These are phyloP conservation scores for Ceratocystis colombiana DNA, from an alignment of 2,329 filamentous ascomycete species.

Conservation along the genomic window DNA sequence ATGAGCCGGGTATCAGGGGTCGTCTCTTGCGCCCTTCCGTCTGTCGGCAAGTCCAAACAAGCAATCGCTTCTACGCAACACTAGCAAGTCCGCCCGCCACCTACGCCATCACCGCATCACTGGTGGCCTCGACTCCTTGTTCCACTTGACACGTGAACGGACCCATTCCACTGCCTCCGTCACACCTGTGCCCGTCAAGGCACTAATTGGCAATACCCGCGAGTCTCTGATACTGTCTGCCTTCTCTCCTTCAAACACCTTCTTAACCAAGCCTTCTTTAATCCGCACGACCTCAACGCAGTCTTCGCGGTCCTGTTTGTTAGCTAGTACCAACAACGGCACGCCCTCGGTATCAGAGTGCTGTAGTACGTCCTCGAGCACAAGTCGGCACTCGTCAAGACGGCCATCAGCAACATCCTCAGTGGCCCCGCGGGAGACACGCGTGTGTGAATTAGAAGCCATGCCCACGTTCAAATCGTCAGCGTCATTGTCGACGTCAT, in stretches of 20 bases:
- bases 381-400: conserved; percentile 77
- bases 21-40: background rate
- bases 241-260: conserved; percentile 91
- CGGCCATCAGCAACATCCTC: conserved; percentile 43
- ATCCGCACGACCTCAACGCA: conserved; percentile 95
- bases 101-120: conserved; percentile 63
- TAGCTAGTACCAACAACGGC: conserved; percentile 82
- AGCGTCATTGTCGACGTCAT: background rate
- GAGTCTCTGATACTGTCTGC: conserved; percentile 78
- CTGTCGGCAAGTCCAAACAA: conserved; percentile 3
- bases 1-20: background rate
- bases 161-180: conserved; percentile 97
- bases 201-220: conserved; percentile 80
- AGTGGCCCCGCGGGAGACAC: conserved; percentile 22
- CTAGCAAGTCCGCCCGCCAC: conserved; percentile 7
- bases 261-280: conserved; percentile 91
- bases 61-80: background rate
- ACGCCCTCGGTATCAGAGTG: conserved; percentile 83
- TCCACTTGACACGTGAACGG: conserved; percentile 84
- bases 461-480: background rate
- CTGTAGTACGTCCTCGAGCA: conserved; percentile 81
- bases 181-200: conserved; percentile 79
- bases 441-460: conserved; percentile 20
- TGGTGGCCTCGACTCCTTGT: conserved; percentile 83
- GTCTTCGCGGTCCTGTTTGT: conserved; percentile 96